phyloP scores from a whole-genome alignment of 164 flowering plant species.

The Magnolia changhungtana region DNA sequence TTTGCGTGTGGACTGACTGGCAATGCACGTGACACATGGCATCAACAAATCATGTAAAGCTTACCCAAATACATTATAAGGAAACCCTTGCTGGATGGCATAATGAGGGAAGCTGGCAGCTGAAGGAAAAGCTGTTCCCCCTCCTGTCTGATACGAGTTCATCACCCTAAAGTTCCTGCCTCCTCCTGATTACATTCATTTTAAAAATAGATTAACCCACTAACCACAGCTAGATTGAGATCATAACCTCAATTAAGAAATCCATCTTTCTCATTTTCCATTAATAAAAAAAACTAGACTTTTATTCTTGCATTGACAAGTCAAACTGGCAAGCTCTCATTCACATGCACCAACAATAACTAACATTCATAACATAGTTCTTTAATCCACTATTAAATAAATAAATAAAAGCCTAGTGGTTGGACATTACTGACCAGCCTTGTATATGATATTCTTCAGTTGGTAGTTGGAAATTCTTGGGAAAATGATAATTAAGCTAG shows the following conservation, averaged over 20 bases:
- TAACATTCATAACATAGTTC: slow-evolving; percentile 11
- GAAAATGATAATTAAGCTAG: no score
- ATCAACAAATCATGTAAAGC: not conserved
- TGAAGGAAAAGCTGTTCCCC: slow-evolving; percentile 59
- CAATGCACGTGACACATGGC: not conserved
- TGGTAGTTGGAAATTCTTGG: no score
- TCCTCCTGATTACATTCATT: slow-evolving; percentile 22
- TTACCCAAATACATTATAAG: slow-evolving; percentile 70
- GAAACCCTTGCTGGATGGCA: slow-evolving; percentile 87
- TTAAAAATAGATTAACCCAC: not conserved
- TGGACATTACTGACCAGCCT: not conserved
- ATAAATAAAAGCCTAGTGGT: not conserved
- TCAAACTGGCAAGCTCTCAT: slow-evolving; percentile 1
- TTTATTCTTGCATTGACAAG: not conserved
- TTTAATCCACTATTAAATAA: slow-evolving; percentile 2
- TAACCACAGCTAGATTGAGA: not conserved
- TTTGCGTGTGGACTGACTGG: not conserved
- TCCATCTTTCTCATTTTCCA: not conserved
- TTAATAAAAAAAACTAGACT: not conserved
- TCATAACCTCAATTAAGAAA: not conserved
- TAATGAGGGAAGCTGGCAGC: slow-evolving; percentile 86
- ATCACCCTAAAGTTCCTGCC: slow-evolving; percentile 52
- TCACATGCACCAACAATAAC: slow-evolving; percentile 4
- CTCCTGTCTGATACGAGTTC: slow-evolving; percentile 50
- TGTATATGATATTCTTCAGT: no score